Evolutionary conservation across 345 rosid genomes (phyloP).

Genomic region (Streptanthus diversifolius): DNA sequence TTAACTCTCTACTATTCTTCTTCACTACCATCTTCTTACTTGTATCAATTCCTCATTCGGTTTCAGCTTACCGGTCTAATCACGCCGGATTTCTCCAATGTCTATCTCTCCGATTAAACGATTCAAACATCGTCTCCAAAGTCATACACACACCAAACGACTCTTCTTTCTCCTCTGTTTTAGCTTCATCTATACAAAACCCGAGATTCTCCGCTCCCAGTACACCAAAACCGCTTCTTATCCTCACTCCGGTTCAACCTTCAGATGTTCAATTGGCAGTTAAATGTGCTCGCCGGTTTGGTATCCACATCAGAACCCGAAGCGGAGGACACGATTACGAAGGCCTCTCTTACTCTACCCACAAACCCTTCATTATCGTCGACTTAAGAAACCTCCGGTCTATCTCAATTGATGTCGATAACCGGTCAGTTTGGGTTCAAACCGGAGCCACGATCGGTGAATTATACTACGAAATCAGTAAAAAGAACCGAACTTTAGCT

Average conservation of each 20-base stretch:
- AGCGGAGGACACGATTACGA: conserved; percentile 80
- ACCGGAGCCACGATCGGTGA: conserved; percentile 61
- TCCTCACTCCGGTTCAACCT: conserved; percentile 40
- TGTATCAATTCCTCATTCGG: not conserved
- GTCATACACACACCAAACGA: conserved; percentile 28
- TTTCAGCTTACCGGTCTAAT: conserved; percentile 3
- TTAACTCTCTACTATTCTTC: not conserved
- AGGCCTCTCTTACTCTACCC: conserved; percentile 52
- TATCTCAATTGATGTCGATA: conserved; percentile 31
- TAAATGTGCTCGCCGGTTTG: conserved; percentile 35
- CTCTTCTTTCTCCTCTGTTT: conserved; percentile 20
- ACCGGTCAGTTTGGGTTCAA: conserved; percentile 51
- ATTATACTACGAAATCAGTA: conserved; percentile 44
- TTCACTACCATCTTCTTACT: not conserved
- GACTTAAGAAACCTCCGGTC: conserved; percentile 52
- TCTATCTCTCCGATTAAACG: conserved; percentile 34
- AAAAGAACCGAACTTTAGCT: conserved; percentile 35
- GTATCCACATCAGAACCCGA: conserved; percentile 47
- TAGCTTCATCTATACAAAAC: conserved; percentile 37
- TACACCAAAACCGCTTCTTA: conserved; percentile 45
- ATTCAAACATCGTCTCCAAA: conserved; percentile 22
- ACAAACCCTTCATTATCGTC: conserved; percentile 42
- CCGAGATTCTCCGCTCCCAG: conserved; percentile 32
- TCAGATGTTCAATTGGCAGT: conserved; percentile 52
- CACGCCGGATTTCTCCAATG: conserved; percentile 24